Conservation (phyloP, 805 yeast species). For the Cyberlindnera japonica region DNA sequence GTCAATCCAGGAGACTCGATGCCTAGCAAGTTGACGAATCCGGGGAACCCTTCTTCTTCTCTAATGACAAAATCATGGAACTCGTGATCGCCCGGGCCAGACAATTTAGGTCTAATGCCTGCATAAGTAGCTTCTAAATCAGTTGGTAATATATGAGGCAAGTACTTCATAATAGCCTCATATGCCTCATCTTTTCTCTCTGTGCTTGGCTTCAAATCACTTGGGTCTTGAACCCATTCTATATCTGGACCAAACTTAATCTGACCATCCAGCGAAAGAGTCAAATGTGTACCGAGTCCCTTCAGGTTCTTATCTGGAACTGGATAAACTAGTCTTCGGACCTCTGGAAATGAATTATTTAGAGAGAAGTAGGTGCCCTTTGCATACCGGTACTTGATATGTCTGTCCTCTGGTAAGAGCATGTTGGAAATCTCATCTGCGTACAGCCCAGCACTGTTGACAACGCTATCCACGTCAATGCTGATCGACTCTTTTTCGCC, state of each 20-base stretch:
- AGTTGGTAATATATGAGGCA: constrained; percentile 51
- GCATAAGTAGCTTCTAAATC: constrained; percentile 65
- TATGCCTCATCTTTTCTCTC: constrained; percentile 51
- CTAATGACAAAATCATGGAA: constrained; percentile 74
- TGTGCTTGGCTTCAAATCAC: constrained; percentile 46
- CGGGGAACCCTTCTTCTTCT: constrained; percentile 68
- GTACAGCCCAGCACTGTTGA: constrained; percentile 77
- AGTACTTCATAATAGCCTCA: constrained; percentile 55
- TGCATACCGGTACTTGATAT: constrained; percentile 61
- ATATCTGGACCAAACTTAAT: constrained; percentile 85
- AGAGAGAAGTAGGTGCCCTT: constrained; percentile 81
- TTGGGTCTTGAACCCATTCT: constrained; percentile 62
- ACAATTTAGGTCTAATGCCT: constrained; percentile 81
- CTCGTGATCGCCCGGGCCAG: constrained; percentile 37
- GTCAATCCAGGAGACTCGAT: constrained; percentile 93
- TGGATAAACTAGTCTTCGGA: constrained; percentile 66
- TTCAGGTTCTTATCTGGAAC: constrained; percentile 67
- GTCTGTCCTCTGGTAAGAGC: constrained; percentile 60
- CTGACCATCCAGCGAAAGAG: constrained; percentile 77
- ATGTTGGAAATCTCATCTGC: constrained; percentile 72
- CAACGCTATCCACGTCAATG: constrained; percentile 51
- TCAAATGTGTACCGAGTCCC: constrained; percentile 86
- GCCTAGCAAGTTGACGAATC: constrained; percentile 75
- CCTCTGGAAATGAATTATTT: constrained; percentile 44
- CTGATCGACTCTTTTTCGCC: constrained; percentile 39